Percentiles rank a stretch among this genome's conserved stretches.
phyloP scores from a whole-genome alignment of 1,139 yeast species.

The Taphrina deformans region DNA sequence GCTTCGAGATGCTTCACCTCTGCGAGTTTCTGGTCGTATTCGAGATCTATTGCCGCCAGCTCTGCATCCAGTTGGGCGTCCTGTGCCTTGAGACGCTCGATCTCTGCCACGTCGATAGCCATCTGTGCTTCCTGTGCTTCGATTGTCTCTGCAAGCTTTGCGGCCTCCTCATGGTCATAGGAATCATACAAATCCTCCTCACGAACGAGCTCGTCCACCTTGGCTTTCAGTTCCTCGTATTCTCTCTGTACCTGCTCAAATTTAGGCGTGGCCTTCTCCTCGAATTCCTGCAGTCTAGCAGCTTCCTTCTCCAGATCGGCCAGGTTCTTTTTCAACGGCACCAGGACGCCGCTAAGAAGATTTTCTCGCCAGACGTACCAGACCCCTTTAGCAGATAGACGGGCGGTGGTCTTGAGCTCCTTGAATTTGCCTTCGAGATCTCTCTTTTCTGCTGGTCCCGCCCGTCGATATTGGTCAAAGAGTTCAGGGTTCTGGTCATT shows the following conservation, averaged over 20 bases:
- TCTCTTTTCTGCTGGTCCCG: conserved; percentile 48
- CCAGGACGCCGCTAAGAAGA: conserved; percentile 50
- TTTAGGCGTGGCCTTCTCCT: conserved; percentile 45
- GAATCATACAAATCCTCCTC: conserved; percentile 23
- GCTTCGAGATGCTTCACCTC: conserved; percentile 37
- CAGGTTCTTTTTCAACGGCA: conserved; percentile 47
- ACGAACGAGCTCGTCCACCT: conserved; percentile 41
- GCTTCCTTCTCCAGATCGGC: conserved; percentile 37
- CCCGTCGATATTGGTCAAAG: conserved; percentile 53
- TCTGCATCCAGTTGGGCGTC: neutral
- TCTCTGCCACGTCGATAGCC: conserved; percentile 25
- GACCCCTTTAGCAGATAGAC: conserved; percentile 54
- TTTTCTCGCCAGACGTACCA: conserved; percentile 65
- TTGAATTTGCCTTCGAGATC: conserved; percentile 53
- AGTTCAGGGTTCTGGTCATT: conserved; percentile 53
- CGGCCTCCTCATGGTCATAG: conserved; percentile 38
- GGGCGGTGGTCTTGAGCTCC: conserved; percentile 53
- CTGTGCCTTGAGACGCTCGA: conserved; percentile 17
- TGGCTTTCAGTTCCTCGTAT: conserved; percentile 43
- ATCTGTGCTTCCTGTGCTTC: conserved; percentile 33
- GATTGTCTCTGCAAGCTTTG: conserved; percentile 37
- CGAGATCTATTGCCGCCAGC: neutral
- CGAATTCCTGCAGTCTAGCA: conserved; percentile 38
- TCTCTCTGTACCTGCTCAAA: conserved; percentile 42
- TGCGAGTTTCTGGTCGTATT: conserved; percentile 1